These are phyloP conservation scores for Fusarium haematococcum DNA, from an alignment of 2,329 filamentous ascomycete genomes.

Conservation along the genomic window DNA sequence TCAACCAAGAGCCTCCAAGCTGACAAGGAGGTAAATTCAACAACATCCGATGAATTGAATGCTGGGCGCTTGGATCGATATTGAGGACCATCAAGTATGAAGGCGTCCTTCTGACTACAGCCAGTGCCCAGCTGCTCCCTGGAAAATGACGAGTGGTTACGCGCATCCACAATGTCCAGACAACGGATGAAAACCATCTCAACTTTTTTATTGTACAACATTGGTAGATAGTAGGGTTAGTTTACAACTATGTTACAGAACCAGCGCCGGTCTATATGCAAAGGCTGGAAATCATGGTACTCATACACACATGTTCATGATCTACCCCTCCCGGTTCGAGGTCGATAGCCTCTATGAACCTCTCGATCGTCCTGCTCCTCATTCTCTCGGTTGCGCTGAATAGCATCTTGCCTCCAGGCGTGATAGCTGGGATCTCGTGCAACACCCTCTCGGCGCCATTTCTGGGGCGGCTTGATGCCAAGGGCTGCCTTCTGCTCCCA, in stretches of 20 bases:
- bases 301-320: constrained; percentile 24
- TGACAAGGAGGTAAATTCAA: constrained; percentile 19
- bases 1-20: constrained; percentile 17
- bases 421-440: constrained; percentile 58
- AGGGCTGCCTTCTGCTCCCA: constrained; percentile 71
- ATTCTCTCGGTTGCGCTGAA: constrained; percentile 45
- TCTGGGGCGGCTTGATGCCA: constrained; percentile 70
- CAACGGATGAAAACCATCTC: background rate
- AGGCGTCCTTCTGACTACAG: background rate
- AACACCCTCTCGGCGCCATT: constrained; percentile 69
- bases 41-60: constrained; percentile 8
- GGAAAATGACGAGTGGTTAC: background rate
- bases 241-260: constrained; percentile 38
- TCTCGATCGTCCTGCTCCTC: constrained; percentile 46
- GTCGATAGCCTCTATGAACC: constrained; percentile 14
- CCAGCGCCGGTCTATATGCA: constrained; percentile 31
- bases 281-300: constrained; percentile 14
- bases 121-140: background rate
- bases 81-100: background rate
- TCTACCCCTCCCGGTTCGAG: constrained; percentile 7
- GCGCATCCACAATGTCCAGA: background rate
- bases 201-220: constrained; percentile 10
- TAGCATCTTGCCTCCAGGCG: constrained; percentile 46
- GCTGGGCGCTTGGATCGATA: background rate
- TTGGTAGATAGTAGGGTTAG: constrained; percentile 31